phyloP scores from a whole-genome alignment of 768 basidiomycete genomes.

The Boletus speciosus region DNA sequence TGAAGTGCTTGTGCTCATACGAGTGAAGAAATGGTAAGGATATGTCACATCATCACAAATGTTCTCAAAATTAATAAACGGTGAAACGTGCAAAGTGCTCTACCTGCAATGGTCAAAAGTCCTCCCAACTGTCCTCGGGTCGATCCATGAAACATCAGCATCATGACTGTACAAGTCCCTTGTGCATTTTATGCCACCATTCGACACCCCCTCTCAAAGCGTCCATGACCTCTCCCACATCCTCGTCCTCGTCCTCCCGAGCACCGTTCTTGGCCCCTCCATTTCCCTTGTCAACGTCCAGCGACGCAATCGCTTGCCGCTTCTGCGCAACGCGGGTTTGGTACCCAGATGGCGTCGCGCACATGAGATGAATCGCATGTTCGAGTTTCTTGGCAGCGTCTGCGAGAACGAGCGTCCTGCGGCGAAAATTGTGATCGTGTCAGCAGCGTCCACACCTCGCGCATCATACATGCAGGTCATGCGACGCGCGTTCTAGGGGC shows the following conservation, averaged over 20 bases:
- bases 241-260: neutral
- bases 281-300: conserved; percentile 10
- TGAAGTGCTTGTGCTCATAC: no score
- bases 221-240: conserved; percentile 10
- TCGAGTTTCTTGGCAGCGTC: conserved; percentile 47
- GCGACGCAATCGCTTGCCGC: conserved; percentile 34
- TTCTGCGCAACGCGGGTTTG: conserved; percentile 32
- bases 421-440: neutral
- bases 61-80: no score
- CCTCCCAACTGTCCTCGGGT: neutral
- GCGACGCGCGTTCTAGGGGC: neutral
- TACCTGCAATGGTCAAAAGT: no score
- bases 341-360: conserved; percentile 52
- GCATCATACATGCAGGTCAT: neutral
- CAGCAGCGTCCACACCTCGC: neutral
- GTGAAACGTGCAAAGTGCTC: no score
- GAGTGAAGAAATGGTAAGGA: no score
- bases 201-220: neutral
- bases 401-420: conserved; percentile 42
- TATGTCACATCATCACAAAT: no score
- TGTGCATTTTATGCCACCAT: conserved; percentile 5
- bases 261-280: neutral
- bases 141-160: neutral
- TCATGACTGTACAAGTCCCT: neutral
- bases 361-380: conserved; percentile 44